Conservation (phyloP, 176 grass and related monocot species). For the Avena eriantha region DNA sequence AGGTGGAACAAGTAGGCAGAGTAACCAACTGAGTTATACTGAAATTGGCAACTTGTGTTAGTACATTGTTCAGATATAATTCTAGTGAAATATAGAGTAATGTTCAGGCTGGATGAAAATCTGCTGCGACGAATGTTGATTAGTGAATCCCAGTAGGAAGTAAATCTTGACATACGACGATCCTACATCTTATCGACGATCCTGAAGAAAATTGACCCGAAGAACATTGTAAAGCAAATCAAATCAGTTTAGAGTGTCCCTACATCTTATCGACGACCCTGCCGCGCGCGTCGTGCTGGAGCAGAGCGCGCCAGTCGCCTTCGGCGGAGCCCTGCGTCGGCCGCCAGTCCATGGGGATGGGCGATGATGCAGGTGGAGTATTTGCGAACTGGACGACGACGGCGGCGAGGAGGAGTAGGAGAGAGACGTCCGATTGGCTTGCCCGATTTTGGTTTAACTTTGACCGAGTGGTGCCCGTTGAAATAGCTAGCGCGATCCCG, state of each 20-base stretch:
- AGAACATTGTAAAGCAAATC: neutral
- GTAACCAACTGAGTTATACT: neutral
- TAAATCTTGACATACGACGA: too few species aligned
- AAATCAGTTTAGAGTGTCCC: neutral
- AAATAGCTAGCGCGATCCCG: too few species aligned
- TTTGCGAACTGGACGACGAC: too few species aligned
- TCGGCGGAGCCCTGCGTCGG: slow-evolving; percentile 1
- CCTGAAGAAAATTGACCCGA: too few species aligned
- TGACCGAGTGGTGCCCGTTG: too few species aligned
- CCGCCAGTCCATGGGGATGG: too few species aligned
- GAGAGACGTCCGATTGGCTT: too few species aligned
- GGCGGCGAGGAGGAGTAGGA: too few species aligned
- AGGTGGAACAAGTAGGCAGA: neutral
- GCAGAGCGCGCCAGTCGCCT: slow-evolving; percentile 60
- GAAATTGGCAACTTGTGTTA: neutral
- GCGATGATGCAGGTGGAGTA: too few species aligned
- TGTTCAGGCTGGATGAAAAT: neutral
- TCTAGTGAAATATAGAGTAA: neutral
- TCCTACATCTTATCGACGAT: too few species aligned
- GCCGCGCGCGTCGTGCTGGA: slow-evolving; percentile 64
- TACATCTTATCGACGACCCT: slow-evolving; percentile 84
- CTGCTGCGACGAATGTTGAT: neutral
- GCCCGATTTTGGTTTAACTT: too few species aligned
- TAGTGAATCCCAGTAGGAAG: neutral
- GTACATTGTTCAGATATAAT: neutral